phyloP scores from a whole-genome alignment of 306 rosid species.

The Inga laurina region DNA sequence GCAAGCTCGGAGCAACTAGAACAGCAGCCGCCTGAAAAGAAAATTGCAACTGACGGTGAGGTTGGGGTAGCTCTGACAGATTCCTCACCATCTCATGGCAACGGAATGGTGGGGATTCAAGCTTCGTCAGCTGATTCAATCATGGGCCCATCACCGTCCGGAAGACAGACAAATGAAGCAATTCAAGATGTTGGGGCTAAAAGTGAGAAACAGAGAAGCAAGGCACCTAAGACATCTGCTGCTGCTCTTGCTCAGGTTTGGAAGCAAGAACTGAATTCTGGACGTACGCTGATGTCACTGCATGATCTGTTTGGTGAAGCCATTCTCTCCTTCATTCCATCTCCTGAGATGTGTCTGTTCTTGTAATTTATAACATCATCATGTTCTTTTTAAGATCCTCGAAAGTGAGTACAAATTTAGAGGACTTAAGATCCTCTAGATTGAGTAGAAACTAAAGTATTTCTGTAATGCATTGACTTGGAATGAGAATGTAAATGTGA shows the following conservation, averaged over 20 bases:
- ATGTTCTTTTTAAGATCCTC: background rate
- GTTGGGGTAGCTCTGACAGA: constrained; percentile 16
- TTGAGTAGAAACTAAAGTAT: background rate
- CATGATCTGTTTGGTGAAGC: constrained; percentile 70
- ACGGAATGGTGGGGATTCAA: constrained; percentile 35
- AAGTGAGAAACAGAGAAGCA: constrained; percentile 32
- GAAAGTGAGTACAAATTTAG: background rate
- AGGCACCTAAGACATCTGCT: constrained; percentile 45
- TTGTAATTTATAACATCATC: constrained; percentile 36
- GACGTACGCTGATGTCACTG: constrained; percentile 48
- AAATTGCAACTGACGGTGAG: constrained; percentile 43
- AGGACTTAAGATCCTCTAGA: background rate
- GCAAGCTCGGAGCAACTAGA: constrained; percentile 39
- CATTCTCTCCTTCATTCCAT: constrained; percentile 61
- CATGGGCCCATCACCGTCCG: constrained; percentile 35
- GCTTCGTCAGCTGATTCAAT: constrained; percentile 38
- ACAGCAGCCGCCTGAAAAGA: constrained; percentile 40
- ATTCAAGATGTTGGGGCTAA: constrained; percentile 21
- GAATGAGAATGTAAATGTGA: background rate
- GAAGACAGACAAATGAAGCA: constrained; percentile 29
- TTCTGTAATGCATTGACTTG: background rate
- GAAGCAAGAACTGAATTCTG: constrained; percentile 77
- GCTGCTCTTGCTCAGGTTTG: constrained; percentile 71
- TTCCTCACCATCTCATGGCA: constrained; percentile 38
- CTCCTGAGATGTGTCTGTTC: constrained; percentile 68